A percentile compares a stretch with the other conserved stretches of the same genome.
These are phyloP conservation scores for Thinopyrum elongatum DNA, from an alignment of 176 grass and related monocot species.

Conservation along the genomic window DNA sequence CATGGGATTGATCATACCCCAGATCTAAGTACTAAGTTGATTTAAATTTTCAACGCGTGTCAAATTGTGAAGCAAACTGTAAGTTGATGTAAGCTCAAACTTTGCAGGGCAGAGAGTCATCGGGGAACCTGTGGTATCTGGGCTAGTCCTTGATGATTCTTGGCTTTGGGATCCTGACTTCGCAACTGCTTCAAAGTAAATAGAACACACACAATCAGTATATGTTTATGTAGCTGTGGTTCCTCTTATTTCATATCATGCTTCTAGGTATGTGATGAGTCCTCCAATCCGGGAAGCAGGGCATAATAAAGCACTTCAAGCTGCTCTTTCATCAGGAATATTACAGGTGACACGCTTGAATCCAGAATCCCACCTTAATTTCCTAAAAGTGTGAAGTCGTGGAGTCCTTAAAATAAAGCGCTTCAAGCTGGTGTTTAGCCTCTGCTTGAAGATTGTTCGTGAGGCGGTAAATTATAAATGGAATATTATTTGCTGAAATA, in stretches of 20 bases:
- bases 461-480: neutral
- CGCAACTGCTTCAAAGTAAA: slow-evolving; percentile 78
- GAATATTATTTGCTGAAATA: neutral
- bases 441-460: neutral
- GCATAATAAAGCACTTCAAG: slow-evolving; percentile 77
- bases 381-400: neutral
- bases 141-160: slow-evolving; percentile 90
- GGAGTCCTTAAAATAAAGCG: neutral
- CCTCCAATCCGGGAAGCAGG: slow-evolving; percentile 90
- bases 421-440: neutral
- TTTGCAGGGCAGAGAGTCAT: slow-evolving; percentile 85
- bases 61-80: neutral
- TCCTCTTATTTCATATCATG: slow-evolving; percentile 30
- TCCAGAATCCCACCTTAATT: neutral
- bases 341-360: slow-evolving; percentile 57
- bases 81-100: slow-evolving; percentile 30
- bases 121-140: slow-evolving; percentile 95
- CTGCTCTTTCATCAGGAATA: slow-evolving; percentile 89
- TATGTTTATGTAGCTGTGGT: slow-evolving; percentile 18
- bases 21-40: neutral
- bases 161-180: slow-evolving; percentile 95
- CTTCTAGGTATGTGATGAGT: slow-evolving; percentile 93
- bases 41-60: neutral
- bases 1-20: slow-evolving; percentile 1
- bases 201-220: neutral